Base-by-base conservation (phyloP, 257 asterid species). In the Nicotiana paniculata region DNA sequence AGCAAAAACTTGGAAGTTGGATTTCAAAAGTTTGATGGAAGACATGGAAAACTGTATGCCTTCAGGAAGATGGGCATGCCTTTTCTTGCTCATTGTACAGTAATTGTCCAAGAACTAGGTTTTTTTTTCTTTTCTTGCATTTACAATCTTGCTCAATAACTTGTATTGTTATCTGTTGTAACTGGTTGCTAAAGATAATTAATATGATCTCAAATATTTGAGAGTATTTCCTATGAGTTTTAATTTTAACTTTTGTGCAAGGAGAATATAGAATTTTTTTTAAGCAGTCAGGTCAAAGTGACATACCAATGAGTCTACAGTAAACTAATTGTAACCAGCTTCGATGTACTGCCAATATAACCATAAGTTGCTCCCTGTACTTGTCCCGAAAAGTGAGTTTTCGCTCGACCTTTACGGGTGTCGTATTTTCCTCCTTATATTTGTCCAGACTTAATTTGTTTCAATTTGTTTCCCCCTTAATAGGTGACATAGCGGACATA, bases 21-120 rank as follows among this genome's bases (percentile, higher is more conserved):
- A 8, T 51, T 74, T 74, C 46, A 51, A 13, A 74, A 26, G 63
- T 74, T 51, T 26, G 43, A 74, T 74, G 79, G 33, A 37, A 35
- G 77, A 18, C 32, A 37, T 18, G 54, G 58, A 72, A 43, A 74
- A 46, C 61, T 48, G 61, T 74, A 24, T 24, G 24, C 13, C 1
- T 24, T 74, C 15, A 74, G 79, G 24, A 48, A 51, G 26, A 51
- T 74, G 43, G 46, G 51, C 79, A 48, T 13, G 62, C 63, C 79
- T 48, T 74, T 26, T 74, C 79, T 48, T 48, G 79, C 79, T 74
- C 63, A 48, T 26, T 74, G 79, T 48, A 74, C 26, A 51, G 43
- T 15, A 1, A 6, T 74, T 24, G 15, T 74, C 15, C 79, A 74
- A 74, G 62, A 26, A 51, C 16, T 72, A 46, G 70, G n/a, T 12